Evolutionary conservation across 2,329 filamentous ascomycete genomes (phyloP), one percentile per base, ranked within the genome.

Genomic region (Aureobasidium zeae): DNA sequence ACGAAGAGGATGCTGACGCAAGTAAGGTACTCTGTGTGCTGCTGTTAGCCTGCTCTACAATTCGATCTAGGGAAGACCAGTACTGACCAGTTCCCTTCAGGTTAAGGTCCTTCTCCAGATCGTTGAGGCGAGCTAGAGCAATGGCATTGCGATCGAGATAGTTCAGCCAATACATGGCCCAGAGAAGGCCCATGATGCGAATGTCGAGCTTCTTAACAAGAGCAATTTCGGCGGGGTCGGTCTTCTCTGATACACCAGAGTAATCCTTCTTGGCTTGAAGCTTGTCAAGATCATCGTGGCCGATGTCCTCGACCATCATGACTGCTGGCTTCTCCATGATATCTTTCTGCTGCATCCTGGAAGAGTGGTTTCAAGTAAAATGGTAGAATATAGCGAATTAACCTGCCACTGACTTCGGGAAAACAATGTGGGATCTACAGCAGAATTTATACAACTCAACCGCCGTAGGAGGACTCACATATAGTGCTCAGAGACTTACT

Each of bases 151-250:
- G 28, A 50, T 79, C 75, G 9, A 82, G 62, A 60, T 84, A 86
- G 63, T 86, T 86, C 64, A 83, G 69, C 58, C 86, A 83, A 55
- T 86, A 86, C 66, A 86, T 83, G 50, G 85, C 59, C 38, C 86
- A 76, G 24, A 43, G 21, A 50, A 48, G 54, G 15, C 53, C 53
- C 54, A 56, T 57, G 24, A 56, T 56, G 30, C 46, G 56, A 31
- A 46, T 42, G 39, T 58, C 57, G 3, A 58, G 50, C 48, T 58
- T 59, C 44, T 49, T 55, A 17, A 58, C 56, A 4, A 58, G 50
- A 1, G 38, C 48, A 24, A 59, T 58, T 47, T 58, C 55, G 8
- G 30, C 45, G 1, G 55, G 55, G 31, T 58, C 55, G n/a, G 54
- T 58, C 51, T 59, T 58, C 22, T 48, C 50, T 26, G 54, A 48